Base-by-base conservation (phyloP, 495 filamentous ascomycete genomes). In the Trichoderma reesei region DNA sequence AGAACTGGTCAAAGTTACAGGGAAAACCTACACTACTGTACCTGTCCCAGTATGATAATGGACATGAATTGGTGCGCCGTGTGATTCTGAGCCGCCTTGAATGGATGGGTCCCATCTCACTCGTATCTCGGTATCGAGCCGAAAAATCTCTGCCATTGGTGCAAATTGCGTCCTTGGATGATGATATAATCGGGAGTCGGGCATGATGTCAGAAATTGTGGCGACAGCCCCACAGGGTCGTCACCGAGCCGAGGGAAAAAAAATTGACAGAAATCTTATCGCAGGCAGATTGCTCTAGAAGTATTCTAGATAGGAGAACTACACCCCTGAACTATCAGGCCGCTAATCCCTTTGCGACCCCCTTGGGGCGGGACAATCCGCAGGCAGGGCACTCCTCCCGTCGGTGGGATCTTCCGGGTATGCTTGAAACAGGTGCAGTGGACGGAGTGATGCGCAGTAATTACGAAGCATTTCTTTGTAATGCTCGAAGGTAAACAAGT, bases 351-450 rank as follows among this genome's bases (percentile, higher is more conserved):
- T 33, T 18, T 56, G 8, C 26, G 51, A 11, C 11, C 11, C 11
- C 11, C 26, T 46, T 5, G 13, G 8, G 5, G 26, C 51, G 51
- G 51, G 51, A 56, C 20, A 56, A 18, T 10, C 51, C 51, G 51
- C 34, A 11, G 14, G 20, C 51, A 34, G 5, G 51, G 51, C 33
- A 14, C 51, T 11, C 18, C 26, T 56, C 34, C 26, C 51, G 51
- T 56, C 51, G 26, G 16, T 56, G 51, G 51, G 51, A 56, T 56
- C 51, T 56, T 56, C 51, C 51, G 51, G 9, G 26, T 26, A 26
- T 34, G 51, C 26, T 56, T 31, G 3, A 56, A 14, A 56, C 4
- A 6, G 51, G 16, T 16, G 44, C 51, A 33, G 3, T 48, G n/a
- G 20, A 33, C 20, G 31, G 51, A 33, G 51, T 6, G 26, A 6